Percentiles rank a stretch among this genome's conserved stretches.
Conservation (phyloP, 2,329 filamentous ascomycete species). For the Talaromyces sp. region DNA sequence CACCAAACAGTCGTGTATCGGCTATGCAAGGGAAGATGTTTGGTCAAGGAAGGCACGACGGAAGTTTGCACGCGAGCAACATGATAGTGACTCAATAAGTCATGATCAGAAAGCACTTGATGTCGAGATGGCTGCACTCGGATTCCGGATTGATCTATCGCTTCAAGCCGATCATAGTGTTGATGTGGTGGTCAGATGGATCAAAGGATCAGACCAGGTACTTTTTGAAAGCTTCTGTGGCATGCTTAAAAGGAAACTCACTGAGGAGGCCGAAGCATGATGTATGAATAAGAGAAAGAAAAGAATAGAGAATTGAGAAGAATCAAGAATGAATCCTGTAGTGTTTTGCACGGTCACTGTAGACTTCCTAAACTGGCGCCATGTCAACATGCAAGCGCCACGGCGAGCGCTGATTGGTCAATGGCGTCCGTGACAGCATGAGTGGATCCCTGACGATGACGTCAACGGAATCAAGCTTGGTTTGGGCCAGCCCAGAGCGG, state of each 20-base stretch:
- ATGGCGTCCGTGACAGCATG: neutral
- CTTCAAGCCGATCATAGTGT: constrained; percentile 43
- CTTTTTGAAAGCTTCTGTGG: constrained; percentile 86
- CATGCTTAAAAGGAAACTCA: constrained; percentile 61
- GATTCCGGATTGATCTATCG: constrained; percentile 56
- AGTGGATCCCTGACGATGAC: constrained; percentile 1
- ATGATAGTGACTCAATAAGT: constrained; percentile 18
- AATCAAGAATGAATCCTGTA: neutral
- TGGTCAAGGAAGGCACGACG: constrained; percentile 74
- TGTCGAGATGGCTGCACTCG: constrained; percentile 48
- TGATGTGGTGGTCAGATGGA: constrained; percentile 61
- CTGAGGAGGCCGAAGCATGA: constrained; percentile 20
- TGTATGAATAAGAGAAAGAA: neutral
- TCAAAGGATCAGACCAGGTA: constrained; percentile 68
- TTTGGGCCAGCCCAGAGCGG: neutral
- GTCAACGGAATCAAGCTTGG: constrained; percentile 3
- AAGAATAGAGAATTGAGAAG: neutral
- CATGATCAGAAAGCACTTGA: constrained; percentile 23
- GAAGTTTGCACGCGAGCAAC: constrained; percentile 38
- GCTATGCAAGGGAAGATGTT: constrained; percentile 64
- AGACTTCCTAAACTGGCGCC: neutral
- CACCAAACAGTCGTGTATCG: constrained; percentile 52
- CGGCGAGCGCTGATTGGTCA: neutral
- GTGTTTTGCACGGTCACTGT: neutral
- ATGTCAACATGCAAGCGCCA: neutral